Conservation (phyloP, 495 filamentous ascomycete species). For the Aspergillus steynii region DNA sequence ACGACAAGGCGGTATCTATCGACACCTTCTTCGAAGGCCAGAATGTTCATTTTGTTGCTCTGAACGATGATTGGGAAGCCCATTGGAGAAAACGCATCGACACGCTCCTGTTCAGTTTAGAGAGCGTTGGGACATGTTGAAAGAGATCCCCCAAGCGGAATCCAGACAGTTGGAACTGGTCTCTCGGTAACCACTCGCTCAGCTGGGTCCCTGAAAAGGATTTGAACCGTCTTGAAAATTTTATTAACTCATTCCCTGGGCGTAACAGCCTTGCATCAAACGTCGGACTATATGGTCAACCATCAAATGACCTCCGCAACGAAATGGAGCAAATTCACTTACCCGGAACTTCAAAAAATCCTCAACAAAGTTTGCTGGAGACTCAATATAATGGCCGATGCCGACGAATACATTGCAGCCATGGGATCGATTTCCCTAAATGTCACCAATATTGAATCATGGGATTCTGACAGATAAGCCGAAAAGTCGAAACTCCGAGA, state of each 20-base stretch:
- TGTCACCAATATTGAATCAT: too few species aligned
- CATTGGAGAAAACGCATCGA: not conserved
- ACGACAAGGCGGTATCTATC: not conserved
- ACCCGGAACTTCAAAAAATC: not conserved
- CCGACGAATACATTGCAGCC: not conserved
- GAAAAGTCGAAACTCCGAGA: too few species aligned
- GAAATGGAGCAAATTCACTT: too few species aligned
- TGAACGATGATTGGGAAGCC: not conserved
- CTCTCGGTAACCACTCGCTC: too few species aligned
- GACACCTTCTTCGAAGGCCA: not conserved
- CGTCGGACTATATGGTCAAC: not conserved
- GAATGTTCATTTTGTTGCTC: not conserved
- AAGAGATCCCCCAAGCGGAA: not conserved
- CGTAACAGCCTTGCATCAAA: not conserved
- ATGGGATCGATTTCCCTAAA: not conserved
- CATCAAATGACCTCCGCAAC: too few species aligned
- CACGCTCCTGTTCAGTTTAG: not conserved
- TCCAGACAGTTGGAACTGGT: not conserved
- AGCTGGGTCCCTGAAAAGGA: not conserved
- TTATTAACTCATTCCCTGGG: not conserved
- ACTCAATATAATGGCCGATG: not conserved
- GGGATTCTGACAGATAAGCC: too few species aligned
- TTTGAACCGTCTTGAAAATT: not conserved
- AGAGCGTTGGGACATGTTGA: not conserved
- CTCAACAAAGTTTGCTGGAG: not conserved